Conservation (phyloP, 2,329 filamentous ascomycete species). For the Arthrobotrys sinensis region DNA sequence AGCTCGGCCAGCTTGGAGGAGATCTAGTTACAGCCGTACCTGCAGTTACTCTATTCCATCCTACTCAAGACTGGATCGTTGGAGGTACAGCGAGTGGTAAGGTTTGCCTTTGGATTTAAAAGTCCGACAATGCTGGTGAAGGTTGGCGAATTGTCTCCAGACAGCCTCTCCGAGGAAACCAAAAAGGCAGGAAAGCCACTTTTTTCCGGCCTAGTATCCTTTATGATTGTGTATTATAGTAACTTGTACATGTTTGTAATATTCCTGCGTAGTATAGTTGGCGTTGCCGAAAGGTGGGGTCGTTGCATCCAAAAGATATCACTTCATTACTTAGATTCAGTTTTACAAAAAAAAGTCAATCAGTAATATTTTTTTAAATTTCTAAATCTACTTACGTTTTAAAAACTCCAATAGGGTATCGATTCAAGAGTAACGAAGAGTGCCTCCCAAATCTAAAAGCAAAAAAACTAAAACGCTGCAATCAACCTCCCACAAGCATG, state of each 20-base stretch:
- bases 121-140: neutral
- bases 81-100: constrained; percentile 94
- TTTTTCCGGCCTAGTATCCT: neutral
- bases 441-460: constrained; percentile 33
- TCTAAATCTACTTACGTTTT: neutral
- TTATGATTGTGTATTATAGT: constrained; percentile 18
- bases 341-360: too few relatives aligned
- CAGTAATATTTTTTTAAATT: neutral
- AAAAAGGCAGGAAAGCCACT: neutral
- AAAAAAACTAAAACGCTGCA: constrained; percentile 20
- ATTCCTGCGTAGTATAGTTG: neutral
- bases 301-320: neutral
- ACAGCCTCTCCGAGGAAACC: too few relatives aligned
- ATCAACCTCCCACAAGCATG: constrained; percentile 4
- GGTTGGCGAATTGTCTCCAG: neutral
- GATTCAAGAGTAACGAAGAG: constrained; percentile 15
- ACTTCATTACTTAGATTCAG: too few relatives aligned
- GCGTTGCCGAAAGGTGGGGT: neutral
- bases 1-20: constrained; percentile 88
- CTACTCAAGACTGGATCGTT: constrained; percentile 89
- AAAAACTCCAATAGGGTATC: constrained; percentile 31
- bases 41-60: constrained; percentile 91
- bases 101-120: constrained; percentile 87
- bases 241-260: constrained; percentile 32
- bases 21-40: constrained; percentile 95